Evolutionary conservation across 805 yeast genomes (phyloP).

Genomic region (Candida dajiaensis): DNA sequence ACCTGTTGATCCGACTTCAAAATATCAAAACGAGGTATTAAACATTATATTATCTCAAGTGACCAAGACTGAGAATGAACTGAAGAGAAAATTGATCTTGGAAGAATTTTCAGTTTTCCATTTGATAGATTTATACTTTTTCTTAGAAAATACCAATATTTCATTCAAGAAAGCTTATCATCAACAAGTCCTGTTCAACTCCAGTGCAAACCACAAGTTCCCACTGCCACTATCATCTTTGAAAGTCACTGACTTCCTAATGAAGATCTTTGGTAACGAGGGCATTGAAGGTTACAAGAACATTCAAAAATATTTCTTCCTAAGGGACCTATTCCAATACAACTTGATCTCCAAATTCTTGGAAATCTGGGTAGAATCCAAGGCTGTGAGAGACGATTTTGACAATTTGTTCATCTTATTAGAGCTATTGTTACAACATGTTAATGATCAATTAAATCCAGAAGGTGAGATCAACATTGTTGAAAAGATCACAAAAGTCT

Average conservation of each 20-base stretch:
- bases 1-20: slow-evolving; percentile 14
- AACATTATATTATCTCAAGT: slow-evolving; percentile 5
- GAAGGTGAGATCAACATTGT: slow-evolving; percentile 22
- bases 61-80: slow-evolving; percentile 12
- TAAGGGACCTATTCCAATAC: slow-evolving; percentile 51
- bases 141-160: slow-evolving; percentile 50
- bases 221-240: slow-evolving; percentile 30
- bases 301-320: slow-evolving; percentile 35
- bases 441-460: slow-evolving; percentile 21
- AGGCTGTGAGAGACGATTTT: slow-evolving; percentile 47
- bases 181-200: slow-evolving; percentile 61
- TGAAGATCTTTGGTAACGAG: slow-evolving; percentile 18
- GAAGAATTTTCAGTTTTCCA: slow-evolving; percentile 43
- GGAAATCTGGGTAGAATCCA: slow-evolving; percentile 60
- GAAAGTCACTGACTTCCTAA: slow-evolving; percentile 20
- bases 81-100: slow-evolving; percentile 29
- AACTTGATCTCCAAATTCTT: slow-evolving; percentile 51
- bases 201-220: slow-evolving; percentile 43
- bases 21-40: slow-evolving; percentile 15
- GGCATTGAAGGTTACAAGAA: slow-evolving; percentile 26
- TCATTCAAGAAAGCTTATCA: slow-evolving; percentile 56
- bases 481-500: slow-evolving; percentile 40
- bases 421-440: slow-evolving; percentile 27
- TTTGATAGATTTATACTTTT: slow-evolving; percentile 47
- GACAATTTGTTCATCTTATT: slow-evolving; percentile 44